These are phyloP conservation scores for Lentinula boryana DNA, from an alignment of 768 basidiomycete genomes.

Conservation along the genomic window DNA sequence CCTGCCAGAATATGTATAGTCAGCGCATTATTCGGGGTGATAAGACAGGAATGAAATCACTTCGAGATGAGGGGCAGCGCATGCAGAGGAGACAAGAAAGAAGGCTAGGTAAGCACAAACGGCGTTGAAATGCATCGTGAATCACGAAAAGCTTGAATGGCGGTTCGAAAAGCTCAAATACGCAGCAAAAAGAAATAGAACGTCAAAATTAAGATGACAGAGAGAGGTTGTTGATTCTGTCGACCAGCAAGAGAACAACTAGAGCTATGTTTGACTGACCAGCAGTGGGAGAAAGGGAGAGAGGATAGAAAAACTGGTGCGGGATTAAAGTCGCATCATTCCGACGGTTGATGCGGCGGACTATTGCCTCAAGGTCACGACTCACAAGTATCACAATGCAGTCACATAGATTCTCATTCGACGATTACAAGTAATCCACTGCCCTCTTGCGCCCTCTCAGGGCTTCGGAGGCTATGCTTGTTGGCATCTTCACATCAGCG, in stretches of 20 bases:
- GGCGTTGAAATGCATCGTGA: not conserved
- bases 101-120: not conserved
- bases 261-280: not conserved
- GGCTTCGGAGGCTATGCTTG: slow-evolving; percentile 13
- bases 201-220: not conserved
- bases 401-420: not conserved
- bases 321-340: not conserved
- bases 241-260: not conserved
- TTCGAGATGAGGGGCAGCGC: not conserved
- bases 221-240: not conserved
- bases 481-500: slow-evolving; percentile 7
- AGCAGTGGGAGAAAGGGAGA: not conserved
- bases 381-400: not conserved
- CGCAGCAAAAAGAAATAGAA: not conserved
- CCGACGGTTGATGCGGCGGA: not conserved
- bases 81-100: not conserved
- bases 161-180: not conserved
- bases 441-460: slow-evolving; percentile 60
- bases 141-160: not conserved
- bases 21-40: no score
- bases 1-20: no score
- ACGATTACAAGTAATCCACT: slow-evolving; percentile 59
- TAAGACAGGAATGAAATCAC: not conserved
- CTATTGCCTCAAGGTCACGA: no score
- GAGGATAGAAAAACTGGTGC: not conserved